These are phyloP conservation scores for Castanea crenata DNA, from an alignment of 306 rosid genomes.

Conservation along the genomic window DNA sequence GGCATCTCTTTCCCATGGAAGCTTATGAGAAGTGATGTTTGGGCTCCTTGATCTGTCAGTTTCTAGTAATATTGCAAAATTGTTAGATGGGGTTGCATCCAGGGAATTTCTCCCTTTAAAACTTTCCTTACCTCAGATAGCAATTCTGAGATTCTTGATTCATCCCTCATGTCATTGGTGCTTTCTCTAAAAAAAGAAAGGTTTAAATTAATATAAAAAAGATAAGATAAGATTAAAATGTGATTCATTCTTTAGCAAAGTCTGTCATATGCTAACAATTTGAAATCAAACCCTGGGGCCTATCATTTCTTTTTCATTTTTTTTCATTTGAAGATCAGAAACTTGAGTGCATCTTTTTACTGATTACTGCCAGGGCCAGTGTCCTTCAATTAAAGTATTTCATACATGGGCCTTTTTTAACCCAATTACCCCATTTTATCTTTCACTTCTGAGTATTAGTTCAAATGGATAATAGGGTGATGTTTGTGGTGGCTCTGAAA, in stretches of 20 bases:
- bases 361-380: not conserved
- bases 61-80: not conserved
- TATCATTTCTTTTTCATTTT: not conserved
- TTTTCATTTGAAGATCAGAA: not conserved
- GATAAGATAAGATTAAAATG: not conserved
- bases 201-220: not conserved
- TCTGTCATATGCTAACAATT: not conserved
- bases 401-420: slow-evolving; percentile 1
- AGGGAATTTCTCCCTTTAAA: not conserved
- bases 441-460: slow-evolving; percentile 11
- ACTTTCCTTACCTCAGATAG: not conserved
- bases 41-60: not conserved
- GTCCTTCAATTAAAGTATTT: not conserved
- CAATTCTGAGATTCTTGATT: not conserved
- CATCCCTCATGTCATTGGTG: not conserved
- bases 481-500: slow-evolving; percentile 81
- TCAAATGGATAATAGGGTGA: slow-evolving; percentile 56
- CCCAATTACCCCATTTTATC: slow-evolving; percentile 15
- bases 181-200: not conserved
- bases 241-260: not conserved
- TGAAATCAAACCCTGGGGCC: not conserved
- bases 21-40: not conserved
- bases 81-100: not conserved
- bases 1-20: not conserved
- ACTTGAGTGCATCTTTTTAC: not conserved